Base-by-base conservation (phyloP, 768 basidiomycete species). In the Mycena vitilis region DNA sequence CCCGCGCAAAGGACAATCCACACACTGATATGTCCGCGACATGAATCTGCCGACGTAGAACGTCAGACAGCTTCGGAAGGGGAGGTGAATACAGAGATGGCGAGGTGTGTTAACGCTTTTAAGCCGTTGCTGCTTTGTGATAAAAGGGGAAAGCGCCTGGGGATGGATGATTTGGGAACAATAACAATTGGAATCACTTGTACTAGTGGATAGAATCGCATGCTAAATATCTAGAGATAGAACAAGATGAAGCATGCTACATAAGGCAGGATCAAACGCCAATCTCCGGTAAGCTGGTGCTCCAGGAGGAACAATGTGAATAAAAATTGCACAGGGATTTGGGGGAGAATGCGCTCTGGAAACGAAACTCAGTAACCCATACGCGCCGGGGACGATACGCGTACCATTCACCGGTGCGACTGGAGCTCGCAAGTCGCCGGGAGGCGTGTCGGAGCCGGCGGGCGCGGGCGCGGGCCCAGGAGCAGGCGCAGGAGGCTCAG, bases 201-300 rank as follows among this genome's bases (percentile, higher is more conserved):
- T 55, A 48, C 40, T 57, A 38, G 40, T 23, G 42, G 51, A 60
- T 61, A 56, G 40, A 47, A 6, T 63, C 37, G 45, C 22, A 48
- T 48, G 18, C 42, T 59, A 59, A 40, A 40, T 40, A 40, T 37
- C 61, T 63, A 68, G 44, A 60, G 51, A 45, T 20, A 64, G 51
- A 63, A 68, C 54, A 48, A 54, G 59, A 60, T 18, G 30, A 53
- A 38, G 38, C 49, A 68, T 15, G 42, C 25, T 23, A 48, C 62
- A 37, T 68, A 68, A 40, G 67, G 67, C n/a, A 60, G 57, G 23
- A 63, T 40, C 42, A 56, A 38, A 12, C 53, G 53, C 62, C 62
- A 63, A 56, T 63, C 54, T 55, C 62, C 62, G 15, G 42, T 22
- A 48, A 63, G n/a, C 42, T 55, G 62, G 5, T 38, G 5, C 44